These are phyloP conservation scores for Botrytis pseudocinerea DNA, from an alignment of 2,329 filamentous ascomycete species.

Conservation along the genomic window DNA sequence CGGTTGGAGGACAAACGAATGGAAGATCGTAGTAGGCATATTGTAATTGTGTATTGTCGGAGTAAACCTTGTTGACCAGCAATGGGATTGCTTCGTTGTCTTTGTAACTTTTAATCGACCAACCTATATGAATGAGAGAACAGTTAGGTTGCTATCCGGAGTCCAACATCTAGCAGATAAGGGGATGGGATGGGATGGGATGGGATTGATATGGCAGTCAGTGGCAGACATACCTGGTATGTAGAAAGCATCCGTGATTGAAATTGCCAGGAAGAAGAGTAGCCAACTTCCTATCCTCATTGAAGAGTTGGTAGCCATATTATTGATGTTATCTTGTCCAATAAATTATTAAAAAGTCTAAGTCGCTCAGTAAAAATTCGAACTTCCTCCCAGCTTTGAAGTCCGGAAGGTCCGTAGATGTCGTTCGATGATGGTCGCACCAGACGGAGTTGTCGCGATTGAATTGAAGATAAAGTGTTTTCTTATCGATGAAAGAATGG, in stretches of 20 bases:
- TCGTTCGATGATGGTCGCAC: background rate
- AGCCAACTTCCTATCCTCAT: slow-evolving; percentile 48
- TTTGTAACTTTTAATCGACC: slow-evolving; percentile 78
- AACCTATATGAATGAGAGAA: slow-evolving; percentile 54
- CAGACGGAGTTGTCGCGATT: background rate
- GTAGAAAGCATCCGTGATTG: slow-evolving; percentile 70
- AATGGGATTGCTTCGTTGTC: slow-evolving; percentile 77
- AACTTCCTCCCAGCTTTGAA: background rate
- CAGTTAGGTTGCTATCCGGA: background rate
- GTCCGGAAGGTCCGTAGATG: background rate
- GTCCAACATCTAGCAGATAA: background rate
- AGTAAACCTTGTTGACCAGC: slow-evolving; percentile 91
- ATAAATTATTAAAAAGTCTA: slow-evolving; percentile 20
- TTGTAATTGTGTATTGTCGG: slow-evolving; percentile 84
- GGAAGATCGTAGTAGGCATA: slow-evolving; percentile 88
- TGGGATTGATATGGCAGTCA: background rate
- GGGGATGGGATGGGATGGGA: background rate
- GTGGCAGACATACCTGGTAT: slow-evolving; percentile 66
- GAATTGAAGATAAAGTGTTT: background rate
- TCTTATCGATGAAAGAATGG: background rate
- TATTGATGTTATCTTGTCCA: slow-evolving; percentile 26
- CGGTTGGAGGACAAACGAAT: slow-evolving; percentile 80
- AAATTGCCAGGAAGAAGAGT: slow-evolving; percentile 49
- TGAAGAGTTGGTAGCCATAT: slow-evolving; percentile 33
- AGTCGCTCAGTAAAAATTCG: background rate